phyloP scores from a whole-genome alignment of 305 asterid species.

The Stenogyne calaminthoides region DNA sequence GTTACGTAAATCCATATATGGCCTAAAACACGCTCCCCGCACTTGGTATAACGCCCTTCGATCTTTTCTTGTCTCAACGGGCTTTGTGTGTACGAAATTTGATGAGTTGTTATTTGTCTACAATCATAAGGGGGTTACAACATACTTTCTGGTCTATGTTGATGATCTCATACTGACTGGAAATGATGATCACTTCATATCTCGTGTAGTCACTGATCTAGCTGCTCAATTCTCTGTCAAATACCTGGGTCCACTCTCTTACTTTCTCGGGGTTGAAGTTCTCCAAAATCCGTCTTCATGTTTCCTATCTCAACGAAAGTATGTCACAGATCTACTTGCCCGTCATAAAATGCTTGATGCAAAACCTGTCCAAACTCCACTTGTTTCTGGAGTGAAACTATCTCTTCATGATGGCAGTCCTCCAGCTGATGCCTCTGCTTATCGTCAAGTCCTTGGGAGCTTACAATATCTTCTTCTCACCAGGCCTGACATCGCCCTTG shows the following conservation, averaged over 20 bases:
- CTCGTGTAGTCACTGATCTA: neutral
- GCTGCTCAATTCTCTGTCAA: neutral
- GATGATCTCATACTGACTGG: neutral
- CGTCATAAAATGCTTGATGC: neutral
- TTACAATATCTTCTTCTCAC: no score
- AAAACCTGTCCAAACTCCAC: neutral
- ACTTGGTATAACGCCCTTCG: neutral
- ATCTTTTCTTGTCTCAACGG: neutral
- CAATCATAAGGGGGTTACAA: neutral
- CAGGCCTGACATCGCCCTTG: no score
- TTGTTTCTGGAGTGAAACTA: no score
- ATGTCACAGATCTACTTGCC: neutral
- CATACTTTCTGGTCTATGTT: no score
- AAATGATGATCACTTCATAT: neutral
- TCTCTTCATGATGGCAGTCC: no score
- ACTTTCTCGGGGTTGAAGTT: neutral
- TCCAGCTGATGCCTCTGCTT: no score
- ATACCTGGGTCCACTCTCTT: neutral
- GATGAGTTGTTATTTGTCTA: neutral
- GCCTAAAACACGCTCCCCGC: neutral
- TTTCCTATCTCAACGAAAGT: neutral
- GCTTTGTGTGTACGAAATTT: neutral
- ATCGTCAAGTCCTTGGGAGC: no score
- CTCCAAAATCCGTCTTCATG: neutral
- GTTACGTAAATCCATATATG: neutral